Evolutionary conservation across 202 grass and related monocot species (phyloP).

Genomic region (Panicum hallii): DNA sequence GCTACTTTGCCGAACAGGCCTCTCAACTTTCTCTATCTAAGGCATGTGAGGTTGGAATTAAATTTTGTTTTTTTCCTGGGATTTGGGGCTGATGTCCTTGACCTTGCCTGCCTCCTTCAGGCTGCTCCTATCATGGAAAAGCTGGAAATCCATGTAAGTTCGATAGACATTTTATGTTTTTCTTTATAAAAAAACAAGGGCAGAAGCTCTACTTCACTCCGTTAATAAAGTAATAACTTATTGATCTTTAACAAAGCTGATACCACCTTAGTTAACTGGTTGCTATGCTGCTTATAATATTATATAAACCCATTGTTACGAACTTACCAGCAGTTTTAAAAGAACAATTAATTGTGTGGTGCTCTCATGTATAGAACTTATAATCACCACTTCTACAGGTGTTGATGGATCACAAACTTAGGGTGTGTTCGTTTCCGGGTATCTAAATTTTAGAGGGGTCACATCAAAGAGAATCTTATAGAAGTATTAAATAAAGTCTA

Average conservation of each 20-base stretch:
- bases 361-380: neutral
- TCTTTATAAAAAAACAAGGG: neutral
- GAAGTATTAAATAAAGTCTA: too few relatives aligned
- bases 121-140: constrained; percentile 20
- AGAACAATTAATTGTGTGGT: neutral
- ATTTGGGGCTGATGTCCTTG: constrained; percentile 11
- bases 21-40: constrained; percentile 5
- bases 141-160: constrained; percentile 29
- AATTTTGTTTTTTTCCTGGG: neutral
- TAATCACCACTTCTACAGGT: constrained; percentile 1
- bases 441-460: too few relatives aligned
- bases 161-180: neutral
- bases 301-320: neutral
- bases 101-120: constrained; percentile 14
- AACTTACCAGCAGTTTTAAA: neutral
- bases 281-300: neutral
- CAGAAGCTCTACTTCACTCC: neutral
- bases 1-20: neutral
- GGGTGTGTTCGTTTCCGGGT: too few relatives aligned
- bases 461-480: too few relatives aligned
- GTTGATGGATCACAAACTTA: neutral
- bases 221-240: neutral
- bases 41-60: constrained; percentile 25
- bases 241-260: neutral
- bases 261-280: neutral